A percentile compares a stretch with the other conserved stretches of the same genome.
Evolutionary conservation across 2,329 filamentous ascomycete genomes (phyloP).

Genomic region (Ophiocordyceps camponoti-leonardi): DNA sequence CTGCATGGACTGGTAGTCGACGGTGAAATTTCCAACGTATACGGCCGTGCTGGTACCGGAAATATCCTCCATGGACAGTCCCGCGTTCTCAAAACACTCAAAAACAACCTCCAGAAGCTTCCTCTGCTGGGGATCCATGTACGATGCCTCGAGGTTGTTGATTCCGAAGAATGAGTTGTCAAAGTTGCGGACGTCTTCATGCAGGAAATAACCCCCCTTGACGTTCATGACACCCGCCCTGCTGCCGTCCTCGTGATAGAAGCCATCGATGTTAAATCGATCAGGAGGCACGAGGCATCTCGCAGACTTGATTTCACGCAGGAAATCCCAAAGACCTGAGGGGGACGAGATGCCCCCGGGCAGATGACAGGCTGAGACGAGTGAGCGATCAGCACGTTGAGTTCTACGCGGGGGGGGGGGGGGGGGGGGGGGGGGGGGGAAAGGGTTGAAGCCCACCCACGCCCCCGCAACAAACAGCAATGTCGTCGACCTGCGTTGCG

Average conservation of each 20-base stretch:
- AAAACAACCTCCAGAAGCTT: conserved; percentile 21
- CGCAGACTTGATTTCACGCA: conserved; percentile 2
- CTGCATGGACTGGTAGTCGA: conserved; percentile 4
- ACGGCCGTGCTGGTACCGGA: conserved; percentile 4
- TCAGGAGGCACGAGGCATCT: conserved; percentile 4
- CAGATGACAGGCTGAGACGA: conserved; percentile 5
- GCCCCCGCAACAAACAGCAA: too few relatives aligned
- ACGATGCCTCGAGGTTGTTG: conserved; percentile 16
- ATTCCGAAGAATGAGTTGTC: conserved; percentile 22
- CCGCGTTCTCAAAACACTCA: conserved; percentile 21
- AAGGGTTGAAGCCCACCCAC: too few relatives aligned
- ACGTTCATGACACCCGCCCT: conserved; percentile 6
- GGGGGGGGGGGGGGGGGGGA: too few relatives aligned
- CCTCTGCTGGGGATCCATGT: conserved; percentile 24
- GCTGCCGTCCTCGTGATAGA: conserved; percentile 16
- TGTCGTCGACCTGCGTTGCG: too few relatives aligned
- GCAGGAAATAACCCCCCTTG: conserved; percentile 10
- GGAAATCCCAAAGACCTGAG: conserved; percentile 5
- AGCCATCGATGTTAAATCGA: conserved; percentile 9
- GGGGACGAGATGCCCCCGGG: conserved; percentile 4
- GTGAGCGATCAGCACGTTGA: too few relatives aligned
- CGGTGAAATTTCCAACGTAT: conserved; percentile 5
- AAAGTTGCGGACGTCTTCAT: conserved; percentile 13
- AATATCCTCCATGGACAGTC: conserved; percentile 12
- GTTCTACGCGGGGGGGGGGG: too few relatives aligned